A percentile compares a stretch with the other conserved stretches of the same genome.
Conservation (phyloP, 495 filamentous ascomycete species). For the Talaromyces adpressus region DNA sequence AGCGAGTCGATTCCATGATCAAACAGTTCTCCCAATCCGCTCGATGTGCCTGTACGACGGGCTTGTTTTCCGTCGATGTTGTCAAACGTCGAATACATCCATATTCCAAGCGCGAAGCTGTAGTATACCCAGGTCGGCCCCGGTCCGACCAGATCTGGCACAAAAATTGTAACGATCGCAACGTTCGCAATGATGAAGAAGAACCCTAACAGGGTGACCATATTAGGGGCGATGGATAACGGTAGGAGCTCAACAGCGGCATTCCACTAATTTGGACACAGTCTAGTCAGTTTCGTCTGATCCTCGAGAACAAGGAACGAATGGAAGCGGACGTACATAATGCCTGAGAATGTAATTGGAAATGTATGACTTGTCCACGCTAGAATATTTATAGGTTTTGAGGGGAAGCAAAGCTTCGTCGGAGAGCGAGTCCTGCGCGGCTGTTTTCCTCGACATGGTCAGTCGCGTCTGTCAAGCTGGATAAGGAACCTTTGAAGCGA, state of each 20-base stretch:
- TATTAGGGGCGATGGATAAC: slow-evolving; percentile 94
- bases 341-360: slow-evolving; percentile 89
- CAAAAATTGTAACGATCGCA: slow-evolving; percentile 65
- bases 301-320: neutral
- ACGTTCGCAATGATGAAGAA: slow-evolving; percentile 88
- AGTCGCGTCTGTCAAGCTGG: neutral
- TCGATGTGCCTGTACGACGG: slow-evolving; percentile 87
- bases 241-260: slow-evolving; percentile 88
- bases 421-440: slow-evolving; percentile 55
- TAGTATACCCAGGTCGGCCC: slow-evolving; percentile 89
- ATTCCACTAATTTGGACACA: slow-evolving; percentile 67
- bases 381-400: slow-evolving; percentile 92
- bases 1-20: slow-evolving; percentile 97
- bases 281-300: neutral
- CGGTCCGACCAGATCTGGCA: slow-evolving; percentile 90
- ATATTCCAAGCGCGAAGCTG: slow-evolving; percentile 87
- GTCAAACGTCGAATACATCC: slow-evolving; percentile 95
- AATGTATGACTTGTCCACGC: slow-evolving; percentile 92
- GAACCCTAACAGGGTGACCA: slow-evolving; percentile 94
- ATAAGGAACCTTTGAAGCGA: neutral
- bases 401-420: slow-evolving; percentile 73
- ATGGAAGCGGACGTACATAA: slow-evolving; percentile 61
- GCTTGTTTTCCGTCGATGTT: slow-evolving; percentile 99
- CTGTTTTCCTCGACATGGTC: slow-evolving; percentile 15
- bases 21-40: slow-evolving; percentile 90